Evolutionary conservation across 139 green algal species (phyloP).

Genomic region (Coelastrella sp.): DNA sequence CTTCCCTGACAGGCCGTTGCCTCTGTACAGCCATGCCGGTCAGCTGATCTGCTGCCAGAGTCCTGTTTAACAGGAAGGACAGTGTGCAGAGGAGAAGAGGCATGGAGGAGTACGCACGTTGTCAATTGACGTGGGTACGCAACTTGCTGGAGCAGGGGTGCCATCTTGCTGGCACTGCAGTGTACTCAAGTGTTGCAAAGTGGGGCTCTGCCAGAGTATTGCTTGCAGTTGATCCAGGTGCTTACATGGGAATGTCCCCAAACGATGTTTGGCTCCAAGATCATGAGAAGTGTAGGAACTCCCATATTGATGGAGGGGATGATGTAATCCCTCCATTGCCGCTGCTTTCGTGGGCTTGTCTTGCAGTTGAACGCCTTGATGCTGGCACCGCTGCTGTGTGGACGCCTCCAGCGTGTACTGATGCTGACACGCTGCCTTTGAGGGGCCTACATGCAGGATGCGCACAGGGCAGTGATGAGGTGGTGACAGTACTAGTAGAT

Average conservation of each 20-base stretch:
- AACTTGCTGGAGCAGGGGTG: too few relatives aligned
- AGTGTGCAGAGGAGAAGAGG: too few relatives aligned
- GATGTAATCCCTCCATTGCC: conserved; percentile 58
- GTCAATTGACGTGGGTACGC: too few relatives aligned
- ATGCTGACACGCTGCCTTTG: conserved; percentile 63
- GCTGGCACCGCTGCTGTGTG: not conserved
- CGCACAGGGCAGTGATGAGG: too few relatives aligned
- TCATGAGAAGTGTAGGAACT: conserved; percentile 72
- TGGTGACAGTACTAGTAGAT: not conserved
- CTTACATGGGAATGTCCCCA: conserved; percentile 62
- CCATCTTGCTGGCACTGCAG: not conserved
- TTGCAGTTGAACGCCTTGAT: not conserved
- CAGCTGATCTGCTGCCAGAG: not conserved
- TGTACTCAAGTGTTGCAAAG: not conserved
- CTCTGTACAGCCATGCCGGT: not conserved
- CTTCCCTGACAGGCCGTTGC: not conserved
- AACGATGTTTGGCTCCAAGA: conserved; percentile 77
- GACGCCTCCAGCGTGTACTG: conserved; percentile 2
- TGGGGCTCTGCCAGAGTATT: not conserved
- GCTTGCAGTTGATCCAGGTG: not conserved
- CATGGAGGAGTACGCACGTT: too few relatives aligned
- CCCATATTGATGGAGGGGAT: conserved; percentile 63
- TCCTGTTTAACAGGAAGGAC: not conserved
- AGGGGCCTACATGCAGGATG: conserved; percentile 53
- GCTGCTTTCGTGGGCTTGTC: not conserved